These are phyloP conservation scores for Borovskyia barvae DNA, from an alignment of 208 protist genomes.

Conservation along the genomic window DNA sequence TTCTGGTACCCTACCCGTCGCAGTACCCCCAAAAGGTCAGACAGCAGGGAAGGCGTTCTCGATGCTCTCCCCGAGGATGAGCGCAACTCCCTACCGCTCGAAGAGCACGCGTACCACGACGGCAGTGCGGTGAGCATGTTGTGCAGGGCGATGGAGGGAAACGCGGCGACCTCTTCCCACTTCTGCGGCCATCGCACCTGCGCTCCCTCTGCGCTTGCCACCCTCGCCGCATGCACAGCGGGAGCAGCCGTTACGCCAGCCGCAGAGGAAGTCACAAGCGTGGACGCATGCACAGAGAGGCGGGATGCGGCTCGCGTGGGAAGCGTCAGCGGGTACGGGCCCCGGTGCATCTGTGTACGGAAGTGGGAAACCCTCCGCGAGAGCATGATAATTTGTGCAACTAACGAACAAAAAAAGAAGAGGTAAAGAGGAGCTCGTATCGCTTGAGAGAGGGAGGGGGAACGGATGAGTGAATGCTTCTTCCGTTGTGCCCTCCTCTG, in stretches of 20 bases:
- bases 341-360: background rate
- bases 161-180: slow-evolving; percentile 1
- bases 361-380: background rate
- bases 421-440: background rate
- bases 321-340: background rate
- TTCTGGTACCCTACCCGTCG: background rate
- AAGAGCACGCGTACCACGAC: slow-evolving; percentile 1
- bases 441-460: too few relatives aligned
- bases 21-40: background rate
- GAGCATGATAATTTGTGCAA: background rate
- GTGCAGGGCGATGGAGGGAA: slow-evolving; percentile 1
- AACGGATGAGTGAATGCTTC: too few relatives aligned
- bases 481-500: too few relatives aligned
- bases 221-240: background rate
- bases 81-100: background rate
- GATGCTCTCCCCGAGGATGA: background rate
- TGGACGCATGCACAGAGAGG: too few relatives aligned
- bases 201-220: background rate
- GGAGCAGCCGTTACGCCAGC: background rate
- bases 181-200: background rate
- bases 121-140: slow-evolving; percentile 10
- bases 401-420: slow-evolving; percentile 6
- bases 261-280: too few relatives aligned
- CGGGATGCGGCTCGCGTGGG: too few relatives aligned
- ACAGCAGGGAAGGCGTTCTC: background rate